Percentiles rank a stretch among this genome's conserved stretches.
These are phyloP conservation scores for Pseudogymnoascus sp. DNA, from an alignment of 2,329 filamentous ascomycete species.

Conservation along the genomic window DNA sequence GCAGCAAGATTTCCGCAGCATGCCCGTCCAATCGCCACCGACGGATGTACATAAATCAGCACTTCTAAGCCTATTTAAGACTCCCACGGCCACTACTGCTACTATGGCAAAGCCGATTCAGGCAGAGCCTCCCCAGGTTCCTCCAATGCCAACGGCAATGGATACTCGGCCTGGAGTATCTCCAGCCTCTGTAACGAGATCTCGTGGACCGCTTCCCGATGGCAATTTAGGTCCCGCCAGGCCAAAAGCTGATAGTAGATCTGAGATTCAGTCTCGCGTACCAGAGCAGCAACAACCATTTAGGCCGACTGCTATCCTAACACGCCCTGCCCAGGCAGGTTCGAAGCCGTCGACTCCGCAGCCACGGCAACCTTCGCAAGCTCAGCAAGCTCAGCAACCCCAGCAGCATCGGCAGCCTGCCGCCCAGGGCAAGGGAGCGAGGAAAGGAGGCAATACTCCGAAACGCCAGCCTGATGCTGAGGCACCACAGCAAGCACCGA, in stretches of 20 bases:
- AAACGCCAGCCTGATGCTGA: background rate
- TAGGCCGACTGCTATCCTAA: conserved; percentile 1
- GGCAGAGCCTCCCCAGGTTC: background rate
- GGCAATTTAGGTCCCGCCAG: conserved; percentile 13
- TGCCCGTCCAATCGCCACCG: conserved; percentile 17
- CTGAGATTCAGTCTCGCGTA: conserved; percentile 12
- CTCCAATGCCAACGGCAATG: background rate
- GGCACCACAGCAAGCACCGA: conserved; percentile 31
- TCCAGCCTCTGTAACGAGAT: conserved; percentile 18
- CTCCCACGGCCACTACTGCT: conserved; percentile 17
- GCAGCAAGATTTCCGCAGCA: conserved; percentile 10
- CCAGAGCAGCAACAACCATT: background rate
- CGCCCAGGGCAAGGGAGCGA: background rate
- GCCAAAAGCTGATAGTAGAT: background rate
- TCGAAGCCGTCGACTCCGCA: conserved; percentile 2
- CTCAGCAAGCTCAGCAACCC: background rate
- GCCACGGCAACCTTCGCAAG: background rate
- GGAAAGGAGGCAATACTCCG: background rate
- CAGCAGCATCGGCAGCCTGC: conserved; percentile 7
- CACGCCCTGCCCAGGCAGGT: background rate
- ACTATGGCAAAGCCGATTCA: conserved; percentile 13
- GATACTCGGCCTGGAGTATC: conserved; percentile 16
- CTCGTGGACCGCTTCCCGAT: conserved; percentile 17
- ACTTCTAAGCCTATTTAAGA: conserved; percentile 25
- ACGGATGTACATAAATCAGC: conserved; percentile 23